Conservation (phyloP, 2,329 filamentous ascomycete species). For the Fusarium buharicum region DNA sequence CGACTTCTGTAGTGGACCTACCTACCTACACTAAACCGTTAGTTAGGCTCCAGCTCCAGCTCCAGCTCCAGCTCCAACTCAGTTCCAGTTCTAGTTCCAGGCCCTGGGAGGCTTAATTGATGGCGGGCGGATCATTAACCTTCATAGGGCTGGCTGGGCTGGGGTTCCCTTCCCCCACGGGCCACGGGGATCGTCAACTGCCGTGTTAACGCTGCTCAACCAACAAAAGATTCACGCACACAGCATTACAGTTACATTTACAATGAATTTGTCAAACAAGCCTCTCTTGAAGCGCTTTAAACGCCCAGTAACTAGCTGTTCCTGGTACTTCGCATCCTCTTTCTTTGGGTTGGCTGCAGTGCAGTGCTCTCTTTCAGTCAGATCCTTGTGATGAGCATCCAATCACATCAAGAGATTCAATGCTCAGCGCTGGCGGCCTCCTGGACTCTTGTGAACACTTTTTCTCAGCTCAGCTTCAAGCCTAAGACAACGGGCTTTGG, state of each 20-base stretch:
- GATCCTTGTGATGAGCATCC: neutral
- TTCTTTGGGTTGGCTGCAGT: neutral
- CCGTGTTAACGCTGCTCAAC: conserved; percentile 1
- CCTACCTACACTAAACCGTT: conserved; percentile 1
- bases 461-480: conserved; percentile 16
- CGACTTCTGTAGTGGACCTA: neutral
- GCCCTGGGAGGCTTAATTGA: conserved; percentile 7
- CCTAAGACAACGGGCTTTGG: neutral
- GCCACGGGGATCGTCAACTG: neutral
- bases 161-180: conserved; percentile 12
- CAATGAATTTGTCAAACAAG: neutral
- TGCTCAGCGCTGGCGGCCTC: neutral
- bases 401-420: neutral
- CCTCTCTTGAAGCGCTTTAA: no score
- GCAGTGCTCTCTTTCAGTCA: neutral
- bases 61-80: no score
- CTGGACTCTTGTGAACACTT: neutral
- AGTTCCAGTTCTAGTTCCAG: conserved; percentile 10
- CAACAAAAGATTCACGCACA: neutral
- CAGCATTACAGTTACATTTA: neutral
- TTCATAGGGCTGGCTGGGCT: conserved; percentile 29
- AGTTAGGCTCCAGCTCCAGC: conserved; percentile 12
- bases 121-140: conserved; percentile 19
- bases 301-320: no score
- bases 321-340: no score